Evolutionary conservation across 495 filamentous ascomycete species (phyloP).

Genomic region (Tuber indicum): DNA sequence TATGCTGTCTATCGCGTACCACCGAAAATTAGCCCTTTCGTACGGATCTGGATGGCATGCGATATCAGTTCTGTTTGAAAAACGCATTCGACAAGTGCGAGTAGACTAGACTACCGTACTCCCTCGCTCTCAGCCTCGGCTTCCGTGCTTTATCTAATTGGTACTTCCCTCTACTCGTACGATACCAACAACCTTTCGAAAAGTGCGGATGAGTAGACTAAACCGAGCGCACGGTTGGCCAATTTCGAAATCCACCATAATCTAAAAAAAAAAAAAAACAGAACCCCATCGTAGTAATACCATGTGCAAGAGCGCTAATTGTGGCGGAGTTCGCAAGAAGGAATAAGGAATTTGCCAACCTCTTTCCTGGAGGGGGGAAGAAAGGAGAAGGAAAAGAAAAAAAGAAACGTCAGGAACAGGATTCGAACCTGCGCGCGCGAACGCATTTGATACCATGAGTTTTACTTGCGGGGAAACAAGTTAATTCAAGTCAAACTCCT

Average conservation of each 20-base stretch:
- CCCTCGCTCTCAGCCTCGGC: neutral
- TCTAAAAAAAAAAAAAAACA: neutral
- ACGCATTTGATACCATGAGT: constrained; percentile 1
- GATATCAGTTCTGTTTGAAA: too few species aligned
- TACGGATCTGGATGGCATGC: too few species aligned
- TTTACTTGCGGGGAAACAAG: neutral
- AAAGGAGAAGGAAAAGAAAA: neutral
- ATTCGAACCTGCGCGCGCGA: constrained; percentile 6
- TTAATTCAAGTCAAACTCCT: constrained; percentile 3
- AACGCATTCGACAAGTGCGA: too few species aligned
- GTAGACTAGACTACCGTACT: too few species aligned
- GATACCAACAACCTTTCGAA: too few species aligned
- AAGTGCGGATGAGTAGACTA: neutral
- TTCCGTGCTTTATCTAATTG: neutral
- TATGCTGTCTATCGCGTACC: too few species aligned
- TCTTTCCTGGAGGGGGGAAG: neutral
- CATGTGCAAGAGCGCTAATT: neutral
- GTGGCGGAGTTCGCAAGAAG: neutral
- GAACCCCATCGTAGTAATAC: neutral
- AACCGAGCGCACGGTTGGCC: neutral
- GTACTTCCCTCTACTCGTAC: neutral
- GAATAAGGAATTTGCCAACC: neutral
- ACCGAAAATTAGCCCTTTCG: too few species aligned
- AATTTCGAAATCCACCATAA: neutral
- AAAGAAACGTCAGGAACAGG: constrained; percentile 1